Evolutionary conservation across 1,284 basidiomycete species (phyloP).

Genomic region (Moniliella sp.): DNA sequence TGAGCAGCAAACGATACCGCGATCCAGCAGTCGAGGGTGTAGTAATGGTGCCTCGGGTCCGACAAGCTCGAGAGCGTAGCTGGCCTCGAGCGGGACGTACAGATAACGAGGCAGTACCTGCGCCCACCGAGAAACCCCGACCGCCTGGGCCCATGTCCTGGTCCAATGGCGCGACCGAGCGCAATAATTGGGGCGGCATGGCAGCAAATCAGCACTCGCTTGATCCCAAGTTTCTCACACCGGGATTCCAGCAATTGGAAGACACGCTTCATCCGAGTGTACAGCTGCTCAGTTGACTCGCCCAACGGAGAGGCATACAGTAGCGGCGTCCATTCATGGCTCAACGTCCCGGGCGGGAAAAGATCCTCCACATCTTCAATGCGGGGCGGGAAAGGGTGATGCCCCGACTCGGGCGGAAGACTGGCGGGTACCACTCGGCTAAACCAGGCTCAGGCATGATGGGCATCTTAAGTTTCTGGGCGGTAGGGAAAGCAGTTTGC

Average conservation of each 20-base stretch:
- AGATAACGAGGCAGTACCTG: slow-evolving; percentile 23
- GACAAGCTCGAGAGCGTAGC: too few relatives aligned
- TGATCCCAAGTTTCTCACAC: slow-evolving; percentile 32
- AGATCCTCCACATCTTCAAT: slow-evolving; percentile 47
- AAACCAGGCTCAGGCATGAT: slow-evolving; percentile 58
- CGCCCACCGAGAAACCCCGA: slow-evolving; percentile 24
- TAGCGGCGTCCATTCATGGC: slow-evolving; percentile 42
- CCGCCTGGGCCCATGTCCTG: slow-evolving; percentile 32
- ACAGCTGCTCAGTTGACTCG: slow-evolving; percentile 47
- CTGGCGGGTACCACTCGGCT: slow-evolving; percentile 64
- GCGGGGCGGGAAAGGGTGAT: slow-evolving; percentile 10
- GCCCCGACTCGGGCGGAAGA: slow-evolving; percentile 40
- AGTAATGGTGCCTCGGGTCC: too few relatives aligned
- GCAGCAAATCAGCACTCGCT: slow-evolving; percentile 46
- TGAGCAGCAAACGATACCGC: too few relatives aligned
- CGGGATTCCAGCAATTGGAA: slow-evolving; percentile 33
- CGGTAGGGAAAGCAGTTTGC: slow-evolving; percentile 50
- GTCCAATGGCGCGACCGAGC: slow-evolving; percentile 46
- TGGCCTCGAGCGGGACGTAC: slow-evolving; percentile 6
- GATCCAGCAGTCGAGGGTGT: too few relatives aligned
- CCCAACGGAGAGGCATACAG: slow-evolving; percentile 49
- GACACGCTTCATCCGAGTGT: slow-evolving; percentile 44
- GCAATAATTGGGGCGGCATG: slow-evolving; percentile 61
- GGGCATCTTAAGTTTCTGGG: slow-evolving; percentile 45
- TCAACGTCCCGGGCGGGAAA: slow-evolving; percentile 45